Evolutionary conservation across 352 stramenopile genomes (phyloP).

Genomic region (Phytophthora idaei): DNA sequence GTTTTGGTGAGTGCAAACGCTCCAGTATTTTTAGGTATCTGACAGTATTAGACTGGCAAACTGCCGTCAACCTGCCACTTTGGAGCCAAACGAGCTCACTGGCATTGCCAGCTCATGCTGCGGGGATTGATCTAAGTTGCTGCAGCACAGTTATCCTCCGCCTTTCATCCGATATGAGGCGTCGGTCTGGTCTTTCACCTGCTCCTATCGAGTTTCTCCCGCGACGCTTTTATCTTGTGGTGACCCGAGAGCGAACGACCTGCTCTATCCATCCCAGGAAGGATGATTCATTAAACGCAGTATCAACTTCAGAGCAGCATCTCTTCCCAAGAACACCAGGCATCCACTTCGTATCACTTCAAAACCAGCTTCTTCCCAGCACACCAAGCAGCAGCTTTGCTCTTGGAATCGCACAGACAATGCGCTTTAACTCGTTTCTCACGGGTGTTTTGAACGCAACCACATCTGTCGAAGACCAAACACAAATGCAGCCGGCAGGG

Average conservation of each 20-base stretch:
- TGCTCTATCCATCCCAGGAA: conserved; percentile 16
- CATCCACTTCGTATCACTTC: conserved; percentile 50
- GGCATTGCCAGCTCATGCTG: conserved; percentile 32
- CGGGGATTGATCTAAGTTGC: conserved; percentile 15
- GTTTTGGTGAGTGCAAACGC: conserved; percentile 4
- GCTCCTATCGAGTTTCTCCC: conserved; percentile 67
- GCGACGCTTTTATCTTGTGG: conserved; percentile 56
- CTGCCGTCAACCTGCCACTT: conserved; percentile 6
- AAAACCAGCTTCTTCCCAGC: conserved; percentile 34
- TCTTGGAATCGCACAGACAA: conserved; percentile 48
- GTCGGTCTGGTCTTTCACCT: conserved; percentile 37
- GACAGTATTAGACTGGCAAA: conserved; percentile 7
- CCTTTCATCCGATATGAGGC: conserved; percentile 48
- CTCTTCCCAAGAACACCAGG: conserved; percentile 45
- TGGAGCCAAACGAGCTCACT: conserved; percentile 3
- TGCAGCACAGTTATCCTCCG: not conserved
- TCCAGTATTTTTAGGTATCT: conserved; percentile 39
- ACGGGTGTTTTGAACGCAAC: conserved; percentile 25
- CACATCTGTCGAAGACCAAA: not conserved
- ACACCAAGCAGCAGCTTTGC: conserved; percentile 14
- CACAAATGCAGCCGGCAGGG: not conserved
- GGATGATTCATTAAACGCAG: not conserved
- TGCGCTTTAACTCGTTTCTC: conserved; percentile 64
- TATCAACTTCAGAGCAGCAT: conserved; percentile 6
- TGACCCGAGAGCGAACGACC: conserved; percentile 43